phyloP scores from a whole-genome alignment of 2,329 filamentous ascomycete species.

The Geosmithia flava region DNA sequence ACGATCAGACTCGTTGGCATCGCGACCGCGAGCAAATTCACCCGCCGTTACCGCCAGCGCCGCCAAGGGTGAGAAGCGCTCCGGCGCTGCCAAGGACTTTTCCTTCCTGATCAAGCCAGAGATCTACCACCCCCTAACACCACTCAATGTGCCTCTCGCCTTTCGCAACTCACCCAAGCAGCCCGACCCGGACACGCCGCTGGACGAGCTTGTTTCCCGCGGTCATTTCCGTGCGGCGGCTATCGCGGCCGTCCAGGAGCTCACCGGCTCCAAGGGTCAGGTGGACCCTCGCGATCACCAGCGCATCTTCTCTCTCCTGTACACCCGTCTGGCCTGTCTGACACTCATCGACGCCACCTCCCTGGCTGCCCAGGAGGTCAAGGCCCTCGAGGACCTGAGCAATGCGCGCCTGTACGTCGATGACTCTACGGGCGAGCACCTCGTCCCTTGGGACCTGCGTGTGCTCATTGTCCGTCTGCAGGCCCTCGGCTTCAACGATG shows the following conservation, averaged over 20 bases:
- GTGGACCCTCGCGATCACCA: constrained; percentile 43
- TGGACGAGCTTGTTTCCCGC: constrained; percentile 53
- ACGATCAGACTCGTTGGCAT: not conserved
- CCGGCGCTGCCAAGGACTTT: constrained; percentile 49
- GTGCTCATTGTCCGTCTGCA: constrained; percentile 75
- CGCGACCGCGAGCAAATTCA: constrained; percentile 8
- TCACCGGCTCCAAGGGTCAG: constrained; percentile 31
- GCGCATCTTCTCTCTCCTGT: constrained; percentile 64
- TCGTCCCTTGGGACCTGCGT: constrained; percentile 81
- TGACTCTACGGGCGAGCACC: constrained; percentile 40
- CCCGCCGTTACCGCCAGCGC: constrained; percentile 16
- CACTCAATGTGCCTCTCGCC: constrained; percentile 43
- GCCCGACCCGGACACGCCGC: constrained; percentile 48
- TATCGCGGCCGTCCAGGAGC: constrained; percentile 48
- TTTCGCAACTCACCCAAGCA: constrained; percentile 59
- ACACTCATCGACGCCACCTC: constrained; percentile 62
- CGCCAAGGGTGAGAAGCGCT: too few relatives aligned
- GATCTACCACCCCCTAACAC: constrained; percentile 71
- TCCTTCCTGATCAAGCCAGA: constrained; percentile 67
- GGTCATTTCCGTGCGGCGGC: constrained; percentile 78
- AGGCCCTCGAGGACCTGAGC: constrained; percentile 50
- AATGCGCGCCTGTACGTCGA: constrained; percentile 42
- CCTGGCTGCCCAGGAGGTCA: constrained; percentile 57
- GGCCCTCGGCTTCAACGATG: constrained; percentile 75
- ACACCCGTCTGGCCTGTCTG: constrained; percentile 71